Evolutionary conservation across 2,329 filamentous ascomycete genomes (phyloP), one percentile per base, ranked within the genome.

Genomic region (Pleomassaria siparia): DNA sequence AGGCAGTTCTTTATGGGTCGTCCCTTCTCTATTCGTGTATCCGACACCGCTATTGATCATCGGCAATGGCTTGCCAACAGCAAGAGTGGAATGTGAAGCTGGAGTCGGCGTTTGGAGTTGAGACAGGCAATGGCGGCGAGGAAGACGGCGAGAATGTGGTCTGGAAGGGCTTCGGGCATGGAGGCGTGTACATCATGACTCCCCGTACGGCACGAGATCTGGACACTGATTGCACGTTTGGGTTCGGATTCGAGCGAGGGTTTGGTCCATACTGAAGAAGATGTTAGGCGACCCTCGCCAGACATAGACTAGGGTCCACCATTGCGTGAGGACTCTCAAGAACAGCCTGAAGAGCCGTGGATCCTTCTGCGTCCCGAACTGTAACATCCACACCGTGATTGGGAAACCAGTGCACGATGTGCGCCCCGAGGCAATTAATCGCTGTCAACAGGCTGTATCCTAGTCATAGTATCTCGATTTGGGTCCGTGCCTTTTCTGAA

Each of bases 401-500:
- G 16, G 64, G 48, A 7, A 69, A 60, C 15, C 58, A 49, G 11
- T 60, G 58, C 13, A 68, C 48, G 11, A 67, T 57, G 3, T 55
- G 49, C 33, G 56, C 53, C 8, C 53, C 53, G 13, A 62, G 58
- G 44, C 59, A 65, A 20, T 56, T 50, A 36, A 69, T 37, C 3
- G 65, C 65, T 3, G 60, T 59, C 32, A 67, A 63, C 8, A 1
- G 66, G 66, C 4, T 45, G 45, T 3, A 62, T 18, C 2, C 63
- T 64, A 7, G 50, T 54, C 4, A 52, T 46, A 2, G 61, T 62
- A 18, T 51, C 33, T 10, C 60, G 54, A 37, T 67, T 62, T 12
- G 64, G 60, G 44, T 69, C 63, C 5, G 60, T 59, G 21, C 62
- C 66, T 40, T 60, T 62, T 13, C 58, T 55, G 4, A 70, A 39